A percentile compares a stretch with the other conserved stretches of the same genome.
These are phyloP conservation scores for Spizellomyces punctatus DNA, from an alignment of 192 early-diverging fungal species.

Conservation along the genomic window DNA sequence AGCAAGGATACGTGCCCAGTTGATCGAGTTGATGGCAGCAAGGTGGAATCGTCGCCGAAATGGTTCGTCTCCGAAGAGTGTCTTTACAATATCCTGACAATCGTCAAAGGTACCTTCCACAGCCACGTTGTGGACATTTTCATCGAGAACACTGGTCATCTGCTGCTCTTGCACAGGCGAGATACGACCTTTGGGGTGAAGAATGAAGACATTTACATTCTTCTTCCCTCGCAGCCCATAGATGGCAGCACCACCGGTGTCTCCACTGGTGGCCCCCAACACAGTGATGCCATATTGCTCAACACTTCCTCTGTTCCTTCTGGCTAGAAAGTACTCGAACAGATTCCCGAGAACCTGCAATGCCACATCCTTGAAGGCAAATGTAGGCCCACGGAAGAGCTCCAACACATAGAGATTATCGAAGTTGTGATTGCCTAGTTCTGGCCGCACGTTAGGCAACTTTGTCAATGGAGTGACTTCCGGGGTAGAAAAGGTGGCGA, in stretches of 20 bases:
- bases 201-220: constrained; percentile 90
- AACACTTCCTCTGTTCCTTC: constrained; percentile 55
- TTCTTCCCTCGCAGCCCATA: constrained; percentile 93
- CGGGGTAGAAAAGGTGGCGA: constrained; percentile 71
- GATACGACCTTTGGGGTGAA: constrained; percentile 88
- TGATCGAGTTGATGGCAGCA: constrained; percentile 98
- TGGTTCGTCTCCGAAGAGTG: constrained; percentile 74
- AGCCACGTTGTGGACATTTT: constrained; percentile 92
- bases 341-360: constrained; percentile 95
- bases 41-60: constrained; percentile 80
- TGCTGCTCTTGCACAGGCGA: constrained; percentile 96
- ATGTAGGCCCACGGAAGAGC: constrained; percentile 96
- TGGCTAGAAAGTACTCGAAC: constrained; percentile 95
- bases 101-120: constrained; percentile 96
- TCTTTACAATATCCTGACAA: constrained; percentile 94
- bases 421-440: constrained; percentile 3
- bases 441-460: constrained; percentile 61
- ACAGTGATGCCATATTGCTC: constrained; percentile 67
- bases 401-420: constrained; percentile 67
- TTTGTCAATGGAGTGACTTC: constrained; percentile 78
- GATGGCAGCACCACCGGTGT: constrained; percentile 98
- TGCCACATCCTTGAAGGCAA: constrained; percentile 98
- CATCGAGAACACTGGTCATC: constrained; percentile 95
- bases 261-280: constrained; percentile 93
- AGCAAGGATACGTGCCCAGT: constrained; percentile 96